Percentiles rank a stretch among this genome's conserved stretches.
Evolutionary conservation across 1,284 basidiomycete species (phyloP).

Genomic region (Takashimella tepidaria): DNA sequence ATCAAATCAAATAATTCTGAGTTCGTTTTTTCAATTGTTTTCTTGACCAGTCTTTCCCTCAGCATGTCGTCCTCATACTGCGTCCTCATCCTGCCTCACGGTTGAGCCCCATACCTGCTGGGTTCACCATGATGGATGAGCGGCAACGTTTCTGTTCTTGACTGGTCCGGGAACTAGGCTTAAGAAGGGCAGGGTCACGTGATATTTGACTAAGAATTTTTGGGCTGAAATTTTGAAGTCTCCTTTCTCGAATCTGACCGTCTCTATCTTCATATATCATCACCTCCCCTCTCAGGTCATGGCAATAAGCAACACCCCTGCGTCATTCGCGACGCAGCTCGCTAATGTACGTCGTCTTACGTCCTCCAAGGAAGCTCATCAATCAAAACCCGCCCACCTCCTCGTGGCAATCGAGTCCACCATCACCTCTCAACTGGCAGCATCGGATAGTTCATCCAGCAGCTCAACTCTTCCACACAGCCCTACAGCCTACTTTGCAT

Average conservation of each 20-base stretch:
- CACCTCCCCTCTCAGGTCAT: slow-evolving; percentile 5
- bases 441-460: slow-evolving; percentile 3
- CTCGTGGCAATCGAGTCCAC: slow-evolving; percentile 85
- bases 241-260: not conserved
- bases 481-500: slow-evolving; percentile 83
- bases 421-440: slow-evolving; percentile 50
- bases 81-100: no score
- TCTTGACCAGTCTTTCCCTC: no score
- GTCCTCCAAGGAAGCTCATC: slow-evolving; percentile 73
- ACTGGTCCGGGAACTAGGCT: no score
- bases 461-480: slow-evolving; percentile 61
- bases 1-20: no score
- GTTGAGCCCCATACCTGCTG: no score
- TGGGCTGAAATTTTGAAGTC: slow-evolving; percentile 2
- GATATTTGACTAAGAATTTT: no score
- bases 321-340: slow-evolving; percentile 52
- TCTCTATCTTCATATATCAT: not conserved
- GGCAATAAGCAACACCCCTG: slow-evolving; percentile 17
- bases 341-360: slow-evolving; percentile 85
- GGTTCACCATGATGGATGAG: no score
- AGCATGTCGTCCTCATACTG: no score
- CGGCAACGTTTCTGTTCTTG: no score
- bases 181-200: not conserved
- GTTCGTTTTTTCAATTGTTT: no score
- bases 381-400: slow-evolving; percentile 85